Conservation (phyloP, 768 basidiomycete genomes). For the Leccinellum rugosiceps region DNA sequence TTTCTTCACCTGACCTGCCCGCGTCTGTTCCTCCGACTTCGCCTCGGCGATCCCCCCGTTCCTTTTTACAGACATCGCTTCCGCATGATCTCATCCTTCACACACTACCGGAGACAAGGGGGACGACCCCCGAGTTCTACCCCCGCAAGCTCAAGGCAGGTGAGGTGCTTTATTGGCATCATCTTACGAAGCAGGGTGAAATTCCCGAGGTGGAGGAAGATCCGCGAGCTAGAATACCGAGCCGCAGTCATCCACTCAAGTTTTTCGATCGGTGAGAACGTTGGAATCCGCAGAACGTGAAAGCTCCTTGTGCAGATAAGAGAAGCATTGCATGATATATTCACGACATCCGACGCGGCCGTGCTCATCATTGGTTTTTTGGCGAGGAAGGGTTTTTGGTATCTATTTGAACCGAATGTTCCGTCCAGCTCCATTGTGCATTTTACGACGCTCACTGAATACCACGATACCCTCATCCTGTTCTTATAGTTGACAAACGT, state of each 20-base stretch:
- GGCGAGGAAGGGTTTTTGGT: conserved; percentile 20
- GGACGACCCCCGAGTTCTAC: conserved; percentile 19
- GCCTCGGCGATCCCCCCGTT: conserved; percentile 23
- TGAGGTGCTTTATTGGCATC: conserved; percentile 73
- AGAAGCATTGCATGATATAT: conserved; percentile 22
- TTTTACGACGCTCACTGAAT: conserved; percentile 28
- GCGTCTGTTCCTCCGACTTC: conserved; percentile 18
- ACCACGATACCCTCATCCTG: conserved; percentile 34
- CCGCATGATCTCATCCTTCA: conserved; percentile 7
- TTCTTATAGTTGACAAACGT: conserved; percentile 26
- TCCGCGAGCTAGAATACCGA: conserved; percentile 42
- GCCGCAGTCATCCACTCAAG: conserved; percentile 1
- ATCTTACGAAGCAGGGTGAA: conserved; percentile 67
- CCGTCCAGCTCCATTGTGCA: conserved; percentile 24
- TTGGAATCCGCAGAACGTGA: conserved; percentile 8
- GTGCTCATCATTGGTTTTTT: conserved; percentile 10
- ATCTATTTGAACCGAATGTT: conserved; percentile 32
- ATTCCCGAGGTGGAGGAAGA: conserved; percentile 68
- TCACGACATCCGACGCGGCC: conserved; percentile 26
- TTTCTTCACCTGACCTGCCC: conserved; percentile 25
- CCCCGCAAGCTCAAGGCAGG: conserved; percentile 49
- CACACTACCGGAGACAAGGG: conserved; percentile 12
- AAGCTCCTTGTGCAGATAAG: conserved; percentile 9
- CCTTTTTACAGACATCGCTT: conserved; percentile 13
- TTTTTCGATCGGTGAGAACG: conserved; percentile 29